These are phyloP conservation scores for Aphanomyces stellatus DNA, from an alignment of 352 stramenopile genomes.

Conservation along the genomic window DNA sequence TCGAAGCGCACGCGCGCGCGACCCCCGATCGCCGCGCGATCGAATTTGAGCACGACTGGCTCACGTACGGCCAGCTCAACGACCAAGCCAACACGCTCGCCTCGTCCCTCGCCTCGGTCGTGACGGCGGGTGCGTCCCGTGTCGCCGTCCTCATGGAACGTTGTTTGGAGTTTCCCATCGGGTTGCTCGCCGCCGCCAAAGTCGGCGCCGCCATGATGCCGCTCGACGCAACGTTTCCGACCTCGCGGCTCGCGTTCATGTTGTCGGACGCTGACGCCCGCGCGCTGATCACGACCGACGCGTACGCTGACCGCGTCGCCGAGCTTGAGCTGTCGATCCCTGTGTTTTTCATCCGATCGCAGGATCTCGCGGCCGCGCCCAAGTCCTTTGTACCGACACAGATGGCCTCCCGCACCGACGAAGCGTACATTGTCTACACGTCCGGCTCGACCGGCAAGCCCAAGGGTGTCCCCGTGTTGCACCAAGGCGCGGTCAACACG, in stretches of 20 bases:
- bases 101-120: constrained; percentile 25
- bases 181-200: constrained; percentile 86
- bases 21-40: constrained; percentile 21
- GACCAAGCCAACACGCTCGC: constrained; percentile 23
- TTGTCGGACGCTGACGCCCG: no score
- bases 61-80: constrained; percentile 29
- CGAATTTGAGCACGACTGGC: constrained; percentile 17
- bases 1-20: constrained; percentile 6
- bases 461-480: background rate
- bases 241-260: no score
- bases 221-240: no score
- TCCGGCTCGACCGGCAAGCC: background rate
- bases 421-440: constrained; percentile 37
- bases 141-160: constrained; percentile 70
- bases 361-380: background rate
- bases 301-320: no score
- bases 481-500: background rate
- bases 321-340: no score
- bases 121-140: constrained; percentile 25
- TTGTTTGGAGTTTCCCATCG: constrained; percentile 85
- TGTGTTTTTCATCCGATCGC: background rate
- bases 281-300: no score
- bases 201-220: constrained; percentile 88
- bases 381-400: background rate
- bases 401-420: background rate